These are phyloP conservation scores for Ramaria rubella DNA, from an alignment of 768 basidiomycete species.

Conservation along the genomic window DNA sequence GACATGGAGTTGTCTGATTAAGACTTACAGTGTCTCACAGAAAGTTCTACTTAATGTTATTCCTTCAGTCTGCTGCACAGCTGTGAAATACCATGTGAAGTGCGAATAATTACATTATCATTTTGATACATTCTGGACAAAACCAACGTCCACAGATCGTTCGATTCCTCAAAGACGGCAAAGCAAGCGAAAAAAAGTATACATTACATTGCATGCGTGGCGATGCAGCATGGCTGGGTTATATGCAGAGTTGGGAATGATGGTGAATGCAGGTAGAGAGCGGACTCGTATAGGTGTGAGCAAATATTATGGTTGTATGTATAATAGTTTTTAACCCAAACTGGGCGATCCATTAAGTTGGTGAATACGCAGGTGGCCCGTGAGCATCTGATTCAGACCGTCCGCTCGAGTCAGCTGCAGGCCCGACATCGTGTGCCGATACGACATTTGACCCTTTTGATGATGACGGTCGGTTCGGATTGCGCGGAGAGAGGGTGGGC, in stretches of 20 bases:
- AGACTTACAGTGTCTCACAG: background rate
- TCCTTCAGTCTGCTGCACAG: background rate
- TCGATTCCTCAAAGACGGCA: too few species aligned
- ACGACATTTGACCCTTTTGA: background rate
- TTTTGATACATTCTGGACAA: background rate
- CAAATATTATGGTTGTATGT: background rate
- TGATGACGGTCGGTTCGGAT: background rate
- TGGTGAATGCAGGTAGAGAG: background rate
- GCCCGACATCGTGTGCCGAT: background rate
- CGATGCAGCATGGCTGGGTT: too few species aligned
- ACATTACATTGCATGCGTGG: background rate
- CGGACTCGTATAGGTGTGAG: background rate
- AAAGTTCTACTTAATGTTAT: too few species aligned
- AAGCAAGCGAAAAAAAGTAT: background rate
- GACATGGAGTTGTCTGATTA: constrained; percentile 8
- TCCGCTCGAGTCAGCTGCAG: background rate
- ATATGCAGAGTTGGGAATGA: background rate
- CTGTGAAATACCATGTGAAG: background rate
- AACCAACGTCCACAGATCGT: background rate
- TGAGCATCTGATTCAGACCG: too few species aligned
- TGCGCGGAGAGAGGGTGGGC: background rate
- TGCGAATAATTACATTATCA: background rate
- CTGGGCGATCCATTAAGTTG: background rate
- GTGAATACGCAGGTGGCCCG: background rate
- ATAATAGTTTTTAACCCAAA: background rate